A percentile compares a stretch with the other conserved stretches of the same genome.
phyloP scores from a whole-genome alignment of 768 basidiomycete genomes.

The Favolaschia claudopus region DNA sequence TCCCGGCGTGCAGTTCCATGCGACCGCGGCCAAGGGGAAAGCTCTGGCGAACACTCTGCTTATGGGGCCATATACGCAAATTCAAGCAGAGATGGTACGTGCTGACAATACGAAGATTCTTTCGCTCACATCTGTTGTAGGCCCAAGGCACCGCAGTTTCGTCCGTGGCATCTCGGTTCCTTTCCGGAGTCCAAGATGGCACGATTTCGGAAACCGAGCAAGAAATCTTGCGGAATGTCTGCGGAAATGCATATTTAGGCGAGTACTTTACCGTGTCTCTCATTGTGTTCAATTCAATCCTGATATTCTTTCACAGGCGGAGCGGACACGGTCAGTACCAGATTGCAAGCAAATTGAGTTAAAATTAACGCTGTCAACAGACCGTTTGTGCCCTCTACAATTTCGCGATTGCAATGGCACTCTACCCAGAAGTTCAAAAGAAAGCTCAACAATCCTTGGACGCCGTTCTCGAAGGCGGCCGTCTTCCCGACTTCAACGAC shows the following conservation, averaged over 20 bases:
- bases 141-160: not conserved
- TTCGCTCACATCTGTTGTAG: not conserved
- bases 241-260: not conserved
- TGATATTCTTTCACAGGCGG: not conserved
- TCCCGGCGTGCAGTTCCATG: not conserved
- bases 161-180: not conserved
- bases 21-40: not conserved
- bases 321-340: not conserved
- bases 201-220: not conserved
- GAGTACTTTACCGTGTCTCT: not conserved
- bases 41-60: not conserved
- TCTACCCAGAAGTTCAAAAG: constrained; percentile 40
- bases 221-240: not conserved
- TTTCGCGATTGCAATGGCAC: constrained; percentile 40
- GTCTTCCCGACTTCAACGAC: constrained; percentile 38
- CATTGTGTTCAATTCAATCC: not conserved
- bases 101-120: not conserved
- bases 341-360: no score
- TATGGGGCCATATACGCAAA: not conserved
- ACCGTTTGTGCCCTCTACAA: constrained; percentile 36
- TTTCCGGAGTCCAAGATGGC: not conserved
- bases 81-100: not conserved
- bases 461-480: constrained; percentile 27
- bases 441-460: constrained; percentile 39
- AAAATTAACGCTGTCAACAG: constrained; percentile 27